phyloP scores from a whole-genome alignment of 2,329 filamentous ascomycete genomes.

The Trematosphaeria pertusa region DNA sequence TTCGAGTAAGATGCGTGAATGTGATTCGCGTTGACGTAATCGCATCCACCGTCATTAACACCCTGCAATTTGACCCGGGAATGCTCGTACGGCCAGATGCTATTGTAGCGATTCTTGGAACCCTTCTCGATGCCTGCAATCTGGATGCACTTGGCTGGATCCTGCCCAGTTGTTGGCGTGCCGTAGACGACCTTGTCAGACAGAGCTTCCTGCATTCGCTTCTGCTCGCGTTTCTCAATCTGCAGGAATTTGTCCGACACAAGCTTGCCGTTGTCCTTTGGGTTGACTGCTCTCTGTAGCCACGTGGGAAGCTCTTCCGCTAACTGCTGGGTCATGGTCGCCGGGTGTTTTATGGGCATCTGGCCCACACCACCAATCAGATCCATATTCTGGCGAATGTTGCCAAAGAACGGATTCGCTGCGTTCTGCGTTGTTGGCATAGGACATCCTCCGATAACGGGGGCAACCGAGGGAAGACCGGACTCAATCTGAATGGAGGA shows the following conservation, averaged over 20 bases:
- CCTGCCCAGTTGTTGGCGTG: conserved; percentile 45
- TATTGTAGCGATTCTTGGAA: conserved; percentile 95
- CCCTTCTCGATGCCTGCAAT: conserved; percentile 95
- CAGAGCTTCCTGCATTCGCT: conserved; percentile 87
- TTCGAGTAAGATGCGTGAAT: conserved; percentile 80
- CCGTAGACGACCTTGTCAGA: conserved; percentile 66
- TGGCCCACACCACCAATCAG: conserved; percentile 92
- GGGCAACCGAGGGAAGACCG: conserved; percentile 63
- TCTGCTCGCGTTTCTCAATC: conserved; percentile 85
- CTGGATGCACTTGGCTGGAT: conserved; percentile 63
- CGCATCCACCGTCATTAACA: conserved; percentile 72
- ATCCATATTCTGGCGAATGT: conserved; percentile 97
- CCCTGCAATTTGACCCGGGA: conserved; percentile 81
- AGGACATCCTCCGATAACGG: conserved; percentile 87
- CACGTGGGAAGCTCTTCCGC: conserved; percentile 72
- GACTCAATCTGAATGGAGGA: conserved; percentile 32
- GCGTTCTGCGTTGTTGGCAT: conserved; percentile 74
- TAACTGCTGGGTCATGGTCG: conserved; percentile 55
- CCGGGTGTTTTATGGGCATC: conserved; percentile 66
- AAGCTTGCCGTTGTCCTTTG: conserved; percentile 74
- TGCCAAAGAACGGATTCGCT: conserved; percentile 90
- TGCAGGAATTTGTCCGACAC: conserved; percentile 84
- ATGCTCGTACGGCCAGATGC: conserved; percentile 96
- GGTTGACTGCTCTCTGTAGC: conserved; percentile 73
- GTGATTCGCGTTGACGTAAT: conserved; percentile 96